phyloP scores from a whole-genome alignment of 805 yeast species.

The Tetrapisispora taiwanensis region DNA sequence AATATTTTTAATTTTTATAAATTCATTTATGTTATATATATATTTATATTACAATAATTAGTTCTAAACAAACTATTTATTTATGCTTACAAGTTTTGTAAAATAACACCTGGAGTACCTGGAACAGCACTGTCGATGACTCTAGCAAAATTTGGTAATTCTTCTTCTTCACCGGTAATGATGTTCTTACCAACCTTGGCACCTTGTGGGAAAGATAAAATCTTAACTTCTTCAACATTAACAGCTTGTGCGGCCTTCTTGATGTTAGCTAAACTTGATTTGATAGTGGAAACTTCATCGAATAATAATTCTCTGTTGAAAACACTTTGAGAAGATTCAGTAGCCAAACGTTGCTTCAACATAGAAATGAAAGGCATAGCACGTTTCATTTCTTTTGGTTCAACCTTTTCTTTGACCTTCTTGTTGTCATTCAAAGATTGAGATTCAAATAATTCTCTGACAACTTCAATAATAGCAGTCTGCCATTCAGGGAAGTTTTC shows the following conservation, averaged over 20 bases:
- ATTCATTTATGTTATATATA: too few species aligned
- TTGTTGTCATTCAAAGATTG: constrained; percentile 57
- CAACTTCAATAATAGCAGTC: constrained; percentile 66
- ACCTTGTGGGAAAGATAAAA: constrained; percentile 57
- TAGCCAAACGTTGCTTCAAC: constrained; percentile 65
- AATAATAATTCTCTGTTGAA: constrained; percentile 84
- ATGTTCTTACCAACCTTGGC: constrained; percentile 52
- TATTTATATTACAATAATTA: not conserved
- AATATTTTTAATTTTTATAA: too few species aligned
- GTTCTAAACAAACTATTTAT: not conserved
- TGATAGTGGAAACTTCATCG: constrained; percentile 61
- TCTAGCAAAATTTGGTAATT: constrained; percentile 51
- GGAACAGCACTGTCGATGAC: constrained; percentile 79
- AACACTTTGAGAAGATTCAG: constrained; percentile 65
- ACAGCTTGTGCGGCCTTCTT: constrained; percentile 55
- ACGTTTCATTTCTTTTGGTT: constrained; percentile 85
- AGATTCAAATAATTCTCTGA: constrained; percentile 60
- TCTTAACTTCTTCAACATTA: constrained; percentile 46
- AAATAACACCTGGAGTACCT: constrained; percentile 80
- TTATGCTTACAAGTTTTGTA: constrained; percentile 45
- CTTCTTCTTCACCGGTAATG: constrained; percentile 58
- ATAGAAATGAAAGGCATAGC: constrained; percentile 95
- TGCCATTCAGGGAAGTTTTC: constrained; percentile 92
- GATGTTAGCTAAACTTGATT: constrained; percentile 44
- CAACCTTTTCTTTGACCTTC: constrained; percentile 50